Base-by-base conservation (phyloP, 2,329 filamentous ascomycete genomes). In the Chrysoporthe puriensis region DNA sequence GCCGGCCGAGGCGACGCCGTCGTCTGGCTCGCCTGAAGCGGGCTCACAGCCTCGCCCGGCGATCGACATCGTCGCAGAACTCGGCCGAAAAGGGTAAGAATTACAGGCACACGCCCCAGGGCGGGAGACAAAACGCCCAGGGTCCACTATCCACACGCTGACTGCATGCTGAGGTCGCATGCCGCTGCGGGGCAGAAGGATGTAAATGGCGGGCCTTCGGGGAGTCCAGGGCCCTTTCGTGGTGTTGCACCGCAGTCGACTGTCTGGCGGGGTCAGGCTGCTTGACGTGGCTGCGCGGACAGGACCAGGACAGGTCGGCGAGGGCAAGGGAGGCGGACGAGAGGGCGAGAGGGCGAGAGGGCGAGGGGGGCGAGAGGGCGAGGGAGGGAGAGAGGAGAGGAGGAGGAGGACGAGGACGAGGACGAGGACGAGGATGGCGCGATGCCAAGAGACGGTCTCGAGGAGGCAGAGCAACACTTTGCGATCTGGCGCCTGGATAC, bases 391-490 rank as follows among this genome's bases (percentile, higher is more conserved):
- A 21, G 18, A 44, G n/a, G 18, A 2, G 7, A 14, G 57, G 40
- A 2, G 9, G 36, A 11, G 14, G 57, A n/a, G 40, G 40, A 58
- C 16, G 40, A 18, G 16, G 18, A n/a, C n/a, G n/a, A n/a, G n/a
- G n/a, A n/a, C n/a, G n/a, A 26, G 40, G 34, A 13, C 9, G 18
- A 26, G 40, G 40, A 60, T n/a, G 18, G n/a, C 32, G 57, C 57
- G 21, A 60, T 32, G 57, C 32, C n/a, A 40, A 21, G 40, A 42
- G 21, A 34, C 44, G 36, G 57, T 8, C 6, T 26, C 11, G 18
- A 26, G n/a, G 16, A 13, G 18, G 42, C 36, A 18, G 26, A 66
- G 67, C 68, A 69, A 67, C 50, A 69, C 48, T 64, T 69, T 69
- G 68, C 68, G 68, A 69, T 69, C 46, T 48, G 26, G 44, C 42